Base-by-base conservation (phyloP, 2,329 filamentous ascomycete species). In the Pseudocercospora fuligena region DNA sequence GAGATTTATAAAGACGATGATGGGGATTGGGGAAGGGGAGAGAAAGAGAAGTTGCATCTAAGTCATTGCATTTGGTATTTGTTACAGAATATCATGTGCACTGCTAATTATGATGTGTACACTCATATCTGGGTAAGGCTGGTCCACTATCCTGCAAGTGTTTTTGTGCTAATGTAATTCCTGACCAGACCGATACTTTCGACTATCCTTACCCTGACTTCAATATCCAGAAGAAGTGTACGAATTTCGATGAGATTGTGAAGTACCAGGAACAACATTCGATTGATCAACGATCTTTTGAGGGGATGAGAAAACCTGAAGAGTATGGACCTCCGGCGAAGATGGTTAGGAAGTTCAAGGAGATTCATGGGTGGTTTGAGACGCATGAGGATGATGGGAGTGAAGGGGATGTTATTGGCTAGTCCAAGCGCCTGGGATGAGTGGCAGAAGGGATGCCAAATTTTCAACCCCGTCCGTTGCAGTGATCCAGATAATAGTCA, bases 31-130 rank as follows among this genome's bases (percentile, higher is more conserved):
- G 36, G 46, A 1, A 25, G 8, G 2, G 5, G 5, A 51, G 47
- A 51, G 19, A 51, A 3, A 5, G 47, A 51, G 2, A 11, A 27
- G 8, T 25, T 51, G 21, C 47, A 51, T 25, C 7, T 51, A 25
- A 51, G 47, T 51, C 47, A 51, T 51, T 51, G 47, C 14, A 23
- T 51, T 23, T 51, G 47, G 47, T 51, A 51, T 51, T 16, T 51
- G 19, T 51, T 51, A 16, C 47, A 51, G 47, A 51, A 25, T 25
- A 25, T 51, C n/a, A 51, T 51, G 47, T 51, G 47, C 25, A 14
- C 8, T 4, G 47, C 47, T 2, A 23, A 12, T 23, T 51, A 5
- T 11, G 47, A 51, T 21, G 47, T 51, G 2, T 51, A 51, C 8
- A 51, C 47, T 1, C 47, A 51, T 25, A 25, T 51, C n/a, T 51